phyloP scores from a whole-genome alignment of 495 filamentous ascomycete genomes.

The Xylaria curta region DNA sequence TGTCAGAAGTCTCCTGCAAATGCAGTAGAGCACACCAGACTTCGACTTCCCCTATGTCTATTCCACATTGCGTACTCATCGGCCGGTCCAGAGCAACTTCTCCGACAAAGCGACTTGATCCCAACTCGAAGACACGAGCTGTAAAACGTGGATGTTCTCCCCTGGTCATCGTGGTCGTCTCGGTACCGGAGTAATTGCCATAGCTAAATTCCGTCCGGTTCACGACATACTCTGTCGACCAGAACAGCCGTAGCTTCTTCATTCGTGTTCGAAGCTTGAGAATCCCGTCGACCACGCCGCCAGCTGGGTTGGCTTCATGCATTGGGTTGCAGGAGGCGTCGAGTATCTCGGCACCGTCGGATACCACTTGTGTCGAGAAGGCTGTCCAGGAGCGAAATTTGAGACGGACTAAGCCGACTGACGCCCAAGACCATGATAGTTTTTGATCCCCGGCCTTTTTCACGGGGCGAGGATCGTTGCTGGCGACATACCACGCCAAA shows the following conservation, averaged over 20 bases:
- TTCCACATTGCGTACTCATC: background rate
- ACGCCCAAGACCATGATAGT: conserved; percentile 37
- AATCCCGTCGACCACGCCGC: background rate
- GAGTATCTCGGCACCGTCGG: background rate
- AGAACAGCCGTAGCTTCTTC: conserved; percentile 8
- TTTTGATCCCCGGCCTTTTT: conserved; percentile 7
- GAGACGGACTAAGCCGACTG: conserved; percentile 30
- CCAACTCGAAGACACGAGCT: conserved; percentile 1
- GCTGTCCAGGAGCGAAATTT: conserved; percentile 16
- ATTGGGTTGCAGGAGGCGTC: background rate
- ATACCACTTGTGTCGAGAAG: background rate
- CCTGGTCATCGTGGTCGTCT: conserved; percentile 1
- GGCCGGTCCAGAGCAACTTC: conserved; percentile 9
- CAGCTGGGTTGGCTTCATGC: background rate
- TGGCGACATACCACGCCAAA: conserved; percentile 33
- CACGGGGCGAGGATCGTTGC: conserved; percentile 23
- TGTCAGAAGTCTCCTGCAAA: background rate
- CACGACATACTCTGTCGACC: background rate
- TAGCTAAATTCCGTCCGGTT: conserved; percentile 9
- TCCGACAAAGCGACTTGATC: background rate
- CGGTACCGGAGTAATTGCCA: background rate
- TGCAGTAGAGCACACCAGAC: conserved; percentile 15
- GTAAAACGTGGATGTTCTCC: conserved; percentile 9
- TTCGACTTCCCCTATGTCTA: background rate
- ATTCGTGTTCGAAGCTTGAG: conserved; percentile 9